Conservation (phyloP, 2,329 filamentous ascomycete genomes). For the Tolypocladium paradoxum region DNA sequence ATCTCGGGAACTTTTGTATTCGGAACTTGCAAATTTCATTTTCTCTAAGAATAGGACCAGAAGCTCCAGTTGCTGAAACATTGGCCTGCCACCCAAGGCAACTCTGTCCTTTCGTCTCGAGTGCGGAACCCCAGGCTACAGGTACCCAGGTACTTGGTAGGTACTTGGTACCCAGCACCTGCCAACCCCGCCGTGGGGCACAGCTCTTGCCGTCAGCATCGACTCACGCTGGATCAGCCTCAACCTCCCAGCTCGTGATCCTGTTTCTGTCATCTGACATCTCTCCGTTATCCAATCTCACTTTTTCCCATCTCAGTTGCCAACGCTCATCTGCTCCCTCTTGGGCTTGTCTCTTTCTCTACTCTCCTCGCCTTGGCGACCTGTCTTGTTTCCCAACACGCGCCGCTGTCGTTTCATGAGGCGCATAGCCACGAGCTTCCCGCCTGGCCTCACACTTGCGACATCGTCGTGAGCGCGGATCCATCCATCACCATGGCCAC, state of each 20-base stretch:
- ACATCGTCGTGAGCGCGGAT: neutral
- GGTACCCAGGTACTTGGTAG: neutral
- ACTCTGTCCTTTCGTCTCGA: neutral
- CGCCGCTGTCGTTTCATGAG: neutral
- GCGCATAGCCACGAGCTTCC: neutral
- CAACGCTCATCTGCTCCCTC: neutral
- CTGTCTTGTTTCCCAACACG: neutral
- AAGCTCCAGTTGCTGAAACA: neutral
- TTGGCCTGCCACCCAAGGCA: neutral
- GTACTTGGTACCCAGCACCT: neutral
- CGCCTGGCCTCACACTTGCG: neutral
- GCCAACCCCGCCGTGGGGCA: slow-evolving; percentile 14
- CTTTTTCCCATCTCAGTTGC: neutral
- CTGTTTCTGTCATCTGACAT: slow-evolving; percentile 12
- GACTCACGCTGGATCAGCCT: slow-evolving; percentile 7
- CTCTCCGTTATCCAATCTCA: neutral
- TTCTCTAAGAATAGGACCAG: too few relatives aligned
- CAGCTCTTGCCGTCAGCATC: neutral
- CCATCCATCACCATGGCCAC: slow-evolving; percentile 33
- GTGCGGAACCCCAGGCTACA: neutral
- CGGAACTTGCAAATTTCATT: neutral
- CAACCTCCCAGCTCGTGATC: slow-evolving; percentile 9
- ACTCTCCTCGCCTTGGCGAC: neutral
- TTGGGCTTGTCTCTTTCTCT: neutral
- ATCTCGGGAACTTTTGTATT: neutral